Conservation (phyloP, 2,329 filamentous ascomycete species). For the Ophiocordyceps camponoti-rufipedis region DNA sequence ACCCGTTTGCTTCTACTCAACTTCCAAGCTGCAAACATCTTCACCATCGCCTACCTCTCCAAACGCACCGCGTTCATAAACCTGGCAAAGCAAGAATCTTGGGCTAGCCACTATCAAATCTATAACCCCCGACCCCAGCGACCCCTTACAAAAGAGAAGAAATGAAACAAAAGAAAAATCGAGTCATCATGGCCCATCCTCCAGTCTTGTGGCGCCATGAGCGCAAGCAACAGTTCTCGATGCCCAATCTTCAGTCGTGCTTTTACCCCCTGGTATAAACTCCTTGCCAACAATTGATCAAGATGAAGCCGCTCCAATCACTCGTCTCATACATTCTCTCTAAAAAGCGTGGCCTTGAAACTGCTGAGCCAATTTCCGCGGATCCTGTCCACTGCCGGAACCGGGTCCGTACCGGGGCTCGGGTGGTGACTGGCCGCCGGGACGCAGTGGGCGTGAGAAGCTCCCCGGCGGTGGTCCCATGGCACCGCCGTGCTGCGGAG, state of each 20-base stretch:
- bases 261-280: not conserved
- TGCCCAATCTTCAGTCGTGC: not conserved
- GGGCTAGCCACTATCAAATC: not conserved
- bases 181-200: not conserved
- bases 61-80: no score
- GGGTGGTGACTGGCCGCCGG: constrained; percentile 9
- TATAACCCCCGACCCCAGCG: not conserved
- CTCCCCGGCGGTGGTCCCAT: constrained; percentile 7
- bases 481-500: constrained; percentile 7
- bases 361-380: constrained; percentile 9
- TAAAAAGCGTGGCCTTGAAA: constrained; percentile 20
- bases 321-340: not conserved
- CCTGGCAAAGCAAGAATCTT: not conserved
- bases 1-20: no score
- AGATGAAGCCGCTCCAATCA: not conserved
- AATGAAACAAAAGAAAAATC: not conserved
- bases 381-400: constrained; percentile 5
- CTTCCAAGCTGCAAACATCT: no score
- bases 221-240: not conserved
- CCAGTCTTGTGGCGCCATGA: not conserved
- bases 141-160: not conserved
- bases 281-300: not conserved
- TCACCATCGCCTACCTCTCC: no score
- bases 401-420: constrained; percentile 13
- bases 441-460: constrained; percentile 15